Conservation (phyloP, 495 filamentous ascomycete species). For the Penicillium tannophilum region DNA sequence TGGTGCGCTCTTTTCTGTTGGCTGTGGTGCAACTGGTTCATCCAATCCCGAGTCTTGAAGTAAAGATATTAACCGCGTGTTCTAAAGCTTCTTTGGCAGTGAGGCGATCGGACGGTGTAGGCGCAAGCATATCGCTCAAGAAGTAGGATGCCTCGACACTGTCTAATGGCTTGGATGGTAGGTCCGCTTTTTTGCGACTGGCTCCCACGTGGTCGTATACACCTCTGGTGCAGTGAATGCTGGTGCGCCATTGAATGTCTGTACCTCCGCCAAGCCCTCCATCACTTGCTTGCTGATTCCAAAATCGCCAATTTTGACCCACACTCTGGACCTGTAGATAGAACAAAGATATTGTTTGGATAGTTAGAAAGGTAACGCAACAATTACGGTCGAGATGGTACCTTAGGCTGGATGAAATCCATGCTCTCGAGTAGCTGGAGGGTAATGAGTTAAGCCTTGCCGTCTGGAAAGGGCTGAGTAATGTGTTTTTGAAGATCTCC, state of each 20-base stretch:
- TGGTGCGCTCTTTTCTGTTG: neutral
- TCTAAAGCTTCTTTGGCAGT: slow-evolving; percentile 11
- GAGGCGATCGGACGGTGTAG: slow-evolving; percentile 5
- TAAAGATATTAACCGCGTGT: slow-evolving; percentile 10
- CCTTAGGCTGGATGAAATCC: slow-evolving; percentile 31
- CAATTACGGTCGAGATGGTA: neutral
- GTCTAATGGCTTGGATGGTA: neutral
- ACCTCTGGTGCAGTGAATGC: slow-evolving; percentile 46
- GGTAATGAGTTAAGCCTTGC: slow-evolving; percentile 20
- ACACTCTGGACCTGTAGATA: slow-evolving; percentile 28
- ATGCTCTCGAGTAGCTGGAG: slow-evolving; percentile 26
- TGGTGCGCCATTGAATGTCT: slow-evolving; percentile 33
- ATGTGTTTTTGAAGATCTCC: slow-evolving; percentile 21
- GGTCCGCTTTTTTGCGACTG: neutral
- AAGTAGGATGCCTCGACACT: slow-evolving; percentile 7
- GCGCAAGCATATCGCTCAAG: slow-evolving; percentile 5
- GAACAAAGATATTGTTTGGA: slow-evolving; percentile 37
- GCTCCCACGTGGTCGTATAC: slow-evolving; percentile 8
- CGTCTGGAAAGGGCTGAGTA: slow-evolving; percentile 13
- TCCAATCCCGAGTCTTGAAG: slow-evolving; percentile 10
- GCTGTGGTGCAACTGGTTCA: neutral
- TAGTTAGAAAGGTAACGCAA: neutral
- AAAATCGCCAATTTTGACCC: slow-evolving; percentile 57
- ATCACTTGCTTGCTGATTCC: slow-evolving; percentile 46
- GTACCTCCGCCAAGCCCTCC: slow-evolving; percentile 19